These are phyloP conservation scores for Ogataea chonburiensis DNA, from an alignment of 805 yeast species.

Conservation along the genomic window DNA sequence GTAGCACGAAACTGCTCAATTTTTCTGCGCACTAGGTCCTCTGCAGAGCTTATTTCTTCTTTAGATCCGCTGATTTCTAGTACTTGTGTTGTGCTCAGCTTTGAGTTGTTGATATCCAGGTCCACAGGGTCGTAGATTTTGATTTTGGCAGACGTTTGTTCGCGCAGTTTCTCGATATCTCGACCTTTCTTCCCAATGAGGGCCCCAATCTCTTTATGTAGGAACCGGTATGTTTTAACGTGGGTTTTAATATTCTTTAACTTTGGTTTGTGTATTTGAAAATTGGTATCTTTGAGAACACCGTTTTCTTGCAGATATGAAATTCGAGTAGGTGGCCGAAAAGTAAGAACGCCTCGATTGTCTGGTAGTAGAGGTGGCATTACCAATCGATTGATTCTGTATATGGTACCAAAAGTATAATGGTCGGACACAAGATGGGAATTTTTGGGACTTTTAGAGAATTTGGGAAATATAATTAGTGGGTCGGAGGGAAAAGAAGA, in stretches of 20 bases:
- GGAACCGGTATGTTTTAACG: conserved; percentile 18
- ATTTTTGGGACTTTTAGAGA: conserved; percentile 1
- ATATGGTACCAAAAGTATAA: conserved; percentile 5
- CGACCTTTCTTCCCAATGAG: conserved; percentile 45
- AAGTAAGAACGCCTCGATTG: no score
- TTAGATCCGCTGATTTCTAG: conserved; percentile 16
- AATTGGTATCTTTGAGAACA: conserved; percentile 1
- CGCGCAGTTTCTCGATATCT: conserved; percentile 37
- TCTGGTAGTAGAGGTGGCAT: background rate
- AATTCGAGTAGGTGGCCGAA: conserved; percentile 3
- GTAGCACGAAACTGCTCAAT: conserved; percentile 17
- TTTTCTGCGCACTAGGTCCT: conserved; percentile 12
- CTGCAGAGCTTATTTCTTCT: conserved; percentile 14
- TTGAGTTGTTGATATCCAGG: background rate
- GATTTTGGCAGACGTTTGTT: conserved; percentile 37
- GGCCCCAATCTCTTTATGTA: conserved; percentile 38
- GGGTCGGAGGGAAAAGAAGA: conserved; percentile 4
- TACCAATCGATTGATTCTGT: background rate
- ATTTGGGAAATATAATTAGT: conserved; percentile 2
- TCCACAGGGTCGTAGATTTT: conserved; percentile 35
- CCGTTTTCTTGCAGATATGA: conserved; percentile 2
- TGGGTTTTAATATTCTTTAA: background rate
- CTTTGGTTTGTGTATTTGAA: background rate
- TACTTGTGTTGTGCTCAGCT: conserved; percentile 12
- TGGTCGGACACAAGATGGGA: background rate